phyloP scores from a whole-genome alignment of 768 basidiomycete species.

The Rhizopogon rudus region DNA sequence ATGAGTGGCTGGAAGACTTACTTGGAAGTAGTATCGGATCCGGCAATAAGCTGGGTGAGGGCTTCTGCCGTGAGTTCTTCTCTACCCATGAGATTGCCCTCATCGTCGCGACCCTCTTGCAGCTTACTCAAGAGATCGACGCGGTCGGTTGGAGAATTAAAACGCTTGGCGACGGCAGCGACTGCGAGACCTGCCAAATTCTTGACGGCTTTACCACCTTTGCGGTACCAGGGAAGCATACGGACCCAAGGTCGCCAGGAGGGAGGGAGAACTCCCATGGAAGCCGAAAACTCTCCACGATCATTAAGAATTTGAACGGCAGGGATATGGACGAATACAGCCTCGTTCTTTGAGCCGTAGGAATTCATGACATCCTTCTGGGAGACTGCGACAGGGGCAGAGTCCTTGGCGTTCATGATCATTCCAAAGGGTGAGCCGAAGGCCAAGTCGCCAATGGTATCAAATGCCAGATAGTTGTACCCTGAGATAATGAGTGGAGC shows the following conservation, averaged over 20 bases:
- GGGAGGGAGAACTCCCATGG: slow-evolving; percentile 73
- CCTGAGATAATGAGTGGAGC: slow-evolving; percentile 23
- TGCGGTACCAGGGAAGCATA: slow-evolving; percentile 71
- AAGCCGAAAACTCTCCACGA: slow-evolving; percentile 82
- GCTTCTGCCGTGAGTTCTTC: slow-evolving; percentile 89
- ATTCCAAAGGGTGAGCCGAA: slow-evolving; percentile 90
- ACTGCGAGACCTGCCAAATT: slow-evolving; percentile 76
- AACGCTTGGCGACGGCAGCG: slow-evolving; percentile 72
- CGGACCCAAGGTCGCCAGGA: slow-evolving; percentile 63
- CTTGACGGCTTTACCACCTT: slow-evolving; percentile 61
- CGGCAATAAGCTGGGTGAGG: slow-evolving; percentile 80
- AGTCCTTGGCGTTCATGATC: slow-evolving; percentile 69
- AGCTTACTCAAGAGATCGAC: slow-evolving; percentile 80
- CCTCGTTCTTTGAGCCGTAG: slow-evolving; percentile 42
- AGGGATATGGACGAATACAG: slow-evolving; percentile 58
- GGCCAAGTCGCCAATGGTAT: slow-evolving; percentile 82
- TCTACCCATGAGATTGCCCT: slow-evolving; percentile 73
- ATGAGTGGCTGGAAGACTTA: slow-evolving; percentile 26
- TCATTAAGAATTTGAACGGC: slow-evolving; percentile 85
- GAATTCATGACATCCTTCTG: slow-evolving; percentile 50
- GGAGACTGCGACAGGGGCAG: slow-evolving; percentile 60
- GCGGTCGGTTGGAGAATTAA: slow-evolving; percentile 65
- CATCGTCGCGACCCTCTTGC: slow-evolving; percentile 69
- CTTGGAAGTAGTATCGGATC: slow-evolving; percentile 94
- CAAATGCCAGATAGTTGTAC: slow-evolving; percentile 64